A percentile compares a stretch with the other conserved stretches of the same genome.
Conservation (phyloP, 305 asterid genomes). For the Rubia balearica region DNA sequence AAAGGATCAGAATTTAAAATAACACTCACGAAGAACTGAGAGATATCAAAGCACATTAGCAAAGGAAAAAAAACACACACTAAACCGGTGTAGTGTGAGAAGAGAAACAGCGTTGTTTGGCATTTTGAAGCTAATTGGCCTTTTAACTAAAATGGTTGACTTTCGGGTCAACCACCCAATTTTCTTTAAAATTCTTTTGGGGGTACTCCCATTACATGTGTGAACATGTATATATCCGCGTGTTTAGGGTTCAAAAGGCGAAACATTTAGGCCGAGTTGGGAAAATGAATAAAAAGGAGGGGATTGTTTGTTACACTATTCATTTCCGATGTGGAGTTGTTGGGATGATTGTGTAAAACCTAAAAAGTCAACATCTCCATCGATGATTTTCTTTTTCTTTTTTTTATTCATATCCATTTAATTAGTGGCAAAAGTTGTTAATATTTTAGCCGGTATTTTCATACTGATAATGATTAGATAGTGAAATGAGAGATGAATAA, state of each 20-base stretch:
- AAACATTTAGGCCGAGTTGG: not conserved
- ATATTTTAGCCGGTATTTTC: not conserved
- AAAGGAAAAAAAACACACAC: no score
- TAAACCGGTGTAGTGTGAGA: no score
- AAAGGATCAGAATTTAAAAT: no score
- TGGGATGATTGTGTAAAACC: not conserved
- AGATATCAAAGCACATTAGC: no score
- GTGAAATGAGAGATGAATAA: not conserved
- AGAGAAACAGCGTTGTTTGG: no score
- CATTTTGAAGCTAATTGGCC: no score
- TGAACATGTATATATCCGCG: no score
- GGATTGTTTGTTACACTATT: not conserved
- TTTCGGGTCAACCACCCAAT: not conserved
- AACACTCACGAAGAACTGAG: no score
- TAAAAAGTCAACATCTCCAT: not conserved
- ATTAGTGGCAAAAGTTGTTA: conserved; percentile 2
- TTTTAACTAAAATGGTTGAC: no score
- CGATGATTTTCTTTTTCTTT: no score
- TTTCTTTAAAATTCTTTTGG: no score
- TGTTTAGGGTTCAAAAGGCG: not conserved
- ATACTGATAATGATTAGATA: not conserved
- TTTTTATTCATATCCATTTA: not conserved
- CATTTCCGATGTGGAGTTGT: not conserved
- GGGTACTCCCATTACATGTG: no score
- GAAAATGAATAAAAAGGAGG: not conserved